phyloP scores from a whole-genome alignment of 768 basidiomycete species.

The Lactarius sp. region DNA sequence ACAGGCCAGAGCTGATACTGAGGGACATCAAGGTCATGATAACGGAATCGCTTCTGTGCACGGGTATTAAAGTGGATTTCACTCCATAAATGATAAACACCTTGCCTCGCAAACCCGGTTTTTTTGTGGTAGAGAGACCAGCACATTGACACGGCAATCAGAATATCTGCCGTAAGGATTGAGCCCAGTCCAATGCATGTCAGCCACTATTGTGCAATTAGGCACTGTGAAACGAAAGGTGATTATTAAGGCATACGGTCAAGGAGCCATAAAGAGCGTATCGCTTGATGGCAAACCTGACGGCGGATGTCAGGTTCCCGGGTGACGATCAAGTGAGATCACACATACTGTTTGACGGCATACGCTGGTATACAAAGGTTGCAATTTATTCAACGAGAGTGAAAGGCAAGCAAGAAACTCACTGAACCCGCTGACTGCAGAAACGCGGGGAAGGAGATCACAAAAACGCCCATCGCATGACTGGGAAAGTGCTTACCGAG shows the following conservation, averaged over 20 bases:
- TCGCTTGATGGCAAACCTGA: constrained; percentile 30
- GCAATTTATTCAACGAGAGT: not conserved
- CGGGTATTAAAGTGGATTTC: not conserved
- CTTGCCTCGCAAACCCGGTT: constrained; percentile 43
- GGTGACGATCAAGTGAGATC: not conserved
- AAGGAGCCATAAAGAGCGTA: constrained; percentile 34
- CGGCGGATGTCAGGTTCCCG: constrained; percentile 13
- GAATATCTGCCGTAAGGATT: constrained; percentile 45
- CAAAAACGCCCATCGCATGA: not conserved
- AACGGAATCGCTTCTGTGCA: constrained; percentile 29
- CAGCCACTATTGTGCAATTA: constrained; percentile 38
- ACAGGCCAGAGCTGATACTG: constrained; percentile 29
- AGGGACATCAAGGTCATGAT: constrained; percentile 29
- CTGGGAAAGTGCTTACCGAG: constrained; percentile 35
- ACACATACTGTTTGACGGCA: constrained; percentile 41
- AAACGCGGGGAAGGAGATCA: not conserved
- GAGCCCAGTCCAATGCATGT: constrained; percentile 43
- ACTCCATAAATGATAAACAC: not conserved
- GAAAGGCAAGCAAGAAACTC: constrained; percentile 8
- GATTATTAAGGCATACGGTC: constrained; percentile 28
- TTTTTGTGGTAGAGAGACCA: constrained; percentile 44
- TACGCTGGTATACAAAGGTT: constrained; percentile 35
- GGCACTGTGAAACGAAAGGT: not conserved
- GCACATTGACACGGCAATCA: constrained; percentile 46
- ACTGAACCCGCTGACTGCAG: constrained; percentile 27